phyloP scores from a whole-genome alignment of 2,329 filamentous ascomycete species.

The Elsinoe ampelina region DNA sequence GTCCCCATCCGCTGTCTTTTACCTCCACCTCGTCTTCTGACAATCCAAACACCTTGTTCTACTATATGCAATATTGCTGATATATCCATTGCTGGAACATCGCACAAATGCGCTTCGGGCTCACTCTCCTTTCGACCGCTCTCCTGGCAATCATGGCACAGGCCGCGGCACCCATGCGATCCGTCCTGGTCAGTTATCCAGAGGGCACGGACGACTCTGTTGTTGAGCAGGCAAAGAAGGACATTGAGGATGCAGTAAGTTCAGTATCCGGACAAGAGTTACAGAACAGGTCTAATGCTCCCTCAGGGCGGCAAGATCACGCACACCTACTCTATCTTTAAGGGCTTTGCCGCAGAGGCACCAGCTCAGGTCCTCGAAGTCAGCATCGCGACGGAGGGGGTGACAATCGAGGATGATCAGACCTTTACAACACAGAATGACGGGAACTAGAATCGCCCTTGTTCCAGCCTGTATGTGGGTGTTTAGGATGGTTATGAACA shows the following conservation, averaged over 20 bases:
- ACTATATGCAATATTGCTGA: not conserved
- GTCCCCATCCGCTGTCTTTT: not conserved
- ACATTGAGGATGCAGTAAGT: constrained; percentile 55
- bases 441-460: not conserved
- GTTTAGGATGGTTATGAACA: no score
- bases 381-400: constrained; percentile 53
- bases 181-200: constrained; percentile 71
- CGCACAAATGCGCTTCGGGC: constrained; percentile 24
- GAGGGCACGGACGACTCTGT: constrained; percentile 58
- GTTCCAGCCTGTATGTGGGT: not conserved
- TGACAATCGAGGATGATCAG: constrained; percentile 68
- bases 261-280: constrained; percentile 15
- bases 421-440: constrained; percentile 22
- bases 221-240: constrained; percentile 60
- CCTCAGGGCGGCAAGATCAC: constrained; percentile 61
- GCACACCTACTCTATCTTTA: constrained; percentile 41
- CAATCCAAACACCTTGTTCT: not conserved
- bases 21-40: no score
- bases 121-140: constrained; percentile 20
- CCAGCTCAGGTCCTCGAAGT: constrained; percentile 57
- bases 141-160: constrained; percentile 52
- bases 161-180: constrained; percentile 53
- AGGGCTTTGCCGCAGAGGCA: constrained; percentile 44
- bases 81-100: not conserved
- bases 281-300: not conserved